Evolutionary conservation across 2,329 filamentous ascomycete species (phyloP).

Genomic region (Arthrobotrys entomopaga): DNA sequence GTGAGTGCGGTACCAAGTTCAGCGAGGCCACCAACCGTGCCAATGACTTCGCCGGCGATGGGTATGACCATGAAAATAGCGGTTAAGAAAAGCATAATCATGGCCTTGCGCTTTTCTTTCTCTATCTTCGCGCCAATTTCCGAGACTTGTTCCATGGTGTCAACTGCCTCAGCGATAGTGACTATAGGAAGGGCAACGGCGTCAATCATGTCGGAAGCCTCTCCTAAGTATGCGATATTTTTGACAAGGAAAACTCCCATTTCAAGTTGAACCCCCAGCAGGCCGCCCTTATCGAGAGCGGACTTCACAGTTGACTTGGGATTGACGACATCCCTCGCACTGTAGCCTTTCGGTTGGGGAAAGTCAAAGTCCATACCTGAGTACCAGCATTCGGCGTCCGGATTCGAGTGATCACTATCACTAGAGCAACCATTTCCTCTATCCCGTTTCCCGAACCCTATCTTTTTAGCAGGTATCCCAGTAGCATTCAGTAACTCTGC

Average conservation of each 20-base stretch:
- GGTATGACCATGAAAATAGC: slow-evolving; percentile 8
- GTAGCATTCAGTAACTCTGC: neutral
- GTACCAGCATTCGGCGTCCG: slow-evolving; percentile 9
- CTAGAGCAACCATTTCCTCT: neutral
- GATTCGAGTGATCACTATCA: too few relatives aligned
- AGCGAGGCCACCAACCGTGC: neutral
- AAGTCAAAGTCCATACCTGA: neutral
- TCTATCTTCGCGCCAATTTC: slow-evolving; percentile 1
- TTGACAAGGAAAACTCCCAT: neutral
- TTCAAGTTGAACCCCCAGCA: neutral
- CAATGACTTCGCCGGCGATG: slow-evolving; percentile 1
- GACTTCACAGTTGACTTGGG: neutral
- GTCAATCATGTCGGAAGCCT: neutral
- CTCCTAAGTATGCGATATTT: neutral
- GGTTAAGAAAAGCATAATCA: slow-evolving; percentile 4
- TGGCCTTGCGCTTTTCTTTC: slow-evolving; percentile 4
- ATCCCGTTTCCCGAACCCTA: neutral
- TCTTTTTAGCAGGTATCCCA: slow-evolving; percentile 3
- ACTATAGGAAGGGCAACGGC: slow-evolving; percentile 3
- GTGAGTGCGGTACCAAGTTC: neutral
- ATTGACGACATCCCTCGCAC: neutral
- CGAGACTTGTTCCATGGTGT: neutral
- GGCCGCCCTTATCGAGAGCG: neutral
- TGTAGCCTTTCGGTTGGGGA: slow-evolving; percentile 11
- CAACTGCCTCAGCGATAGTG: neutral